Evolutionary conservation across 2,329 filamentous ascomycete genomes (phyloP).

Genomic region (Cladosporium sp.): DNA sequence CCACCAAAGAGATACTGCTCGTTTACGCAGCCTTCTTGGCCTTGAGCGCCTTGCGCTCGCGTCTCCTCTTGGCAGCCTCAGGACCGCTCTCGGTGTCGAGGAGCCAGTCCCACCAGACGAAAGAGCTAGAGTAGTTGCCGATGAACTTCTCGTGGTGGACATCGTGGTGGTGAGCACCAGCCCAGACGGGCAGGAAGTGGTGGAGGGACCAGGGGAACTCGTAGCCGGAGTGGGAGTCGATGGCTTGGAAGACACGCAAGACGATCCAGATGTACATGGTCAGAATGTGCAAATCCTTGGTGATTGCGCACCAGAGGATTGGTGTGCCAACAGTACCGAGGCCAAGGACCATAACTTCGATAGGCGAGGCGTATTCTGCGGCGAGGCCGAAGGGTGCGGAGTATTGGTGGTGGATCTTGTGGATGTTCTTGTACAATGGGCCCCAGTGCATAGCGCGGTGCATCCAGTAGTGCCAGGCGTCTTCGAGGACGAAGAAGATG

Average conservation of each 20-base stretch:
- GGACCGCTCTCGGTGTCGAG: conserved; percentile 91
- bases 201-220: conserved; percentile 97
- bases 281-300: conserved; percentile 83
- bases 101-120: conserved; percentile 97
- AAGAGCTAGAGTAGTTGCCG: conserved; percentile 95
- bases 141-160: conserved; percentile 98
- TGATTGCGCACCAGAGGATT: conserved; percentile 77
- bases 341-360: conserved; percentile 93
- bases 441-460: conserved; percentile 93
- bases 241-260: conserved; percentile 89
- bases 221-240: conserved; percentile 95
- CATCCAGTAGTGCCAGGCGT: conserved; percentile 97
- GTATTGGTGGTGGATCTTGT: conserved; percentile 99
- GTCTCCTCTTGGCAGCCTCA: conserved; percentile 77
- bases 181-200: conserved; percentile 96
- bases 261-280: conserved; percentile 99
- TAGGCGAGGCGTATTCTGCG: conserved; percentile 94
- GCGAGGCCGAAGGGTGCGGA: conserved; percentile 94
- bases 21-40: conserved; percentile 56
- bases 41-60: conserved; percentile 71
- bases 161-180: conserved; percentile 93
- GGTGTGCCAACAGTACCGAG: conserved; percentile 79
- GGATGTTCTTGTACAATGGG: conserved; percentile 90
- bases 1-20: background rate
- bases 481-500: conserved; percentile 92